Evolutionary conservation across 1,139 yeast species (phyloP).

Genomic region (Candida albicans): DNA sequence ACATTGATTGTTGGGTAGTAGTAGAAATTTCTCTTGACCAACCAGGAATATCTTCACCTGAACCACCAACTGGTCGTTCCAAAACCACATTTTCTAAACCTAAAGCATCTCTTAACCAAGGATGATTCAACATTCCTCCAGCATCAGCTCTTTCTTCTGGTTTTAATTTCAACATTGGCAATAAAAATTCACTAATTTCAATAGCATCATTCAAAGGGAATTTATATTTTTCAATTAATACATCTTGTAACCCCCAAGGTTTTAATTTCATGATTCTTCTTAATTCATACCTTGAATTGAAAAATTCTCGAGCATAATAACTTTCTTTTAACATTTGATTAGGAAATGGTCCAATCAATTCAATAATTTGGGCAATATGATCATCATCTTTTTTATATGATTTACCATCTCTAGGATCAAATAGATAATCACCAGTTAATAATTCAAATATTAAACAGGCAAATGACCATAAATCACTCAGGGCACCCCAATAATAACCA

Average conservation of each 20-base stretch:
- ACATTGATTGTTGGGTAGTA: background rate
- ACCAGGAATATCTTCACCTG: constrained; percentile 76
- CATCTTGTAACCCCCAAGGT: constrained; percentile 52
- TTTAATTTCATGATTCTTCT: constrained; percentile 56
- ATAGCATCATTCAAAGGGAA: constrained; percentile 54
- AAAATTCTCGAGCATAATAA: constrained; percentile 44
- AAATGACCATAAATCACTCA: constrained; percentile 51
- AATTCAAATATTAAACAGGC: constrained; percentile 48
- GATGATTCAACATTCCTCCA: constrained; percentile 75
- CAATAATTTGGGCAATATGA: constrained; percentile 51
- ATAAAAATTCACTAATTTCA: constrained; percentile 60
- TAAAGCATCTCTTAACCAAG: constrained; percentile 69
- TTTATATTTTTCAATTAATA: constrained; percentile 58
- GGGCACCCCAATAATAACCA: constrained; percentile 53
- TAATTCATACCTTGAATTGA: constrained; percentile 52
- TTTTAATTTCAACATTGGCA: constrained; percentile 70
- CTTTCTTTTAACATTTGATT: constrained; percentile 45
- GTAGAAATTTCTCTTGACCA: constrained; percentile 51
- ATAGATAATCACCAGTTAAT: constrained; percentile 49
- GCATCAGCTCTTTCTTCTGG: constrained; percentile 78
- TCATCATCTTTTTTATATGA: constrained; percentile 50
- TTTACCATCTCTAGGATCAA: constrained; percentile 50
- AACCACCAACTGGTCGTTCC: constrained; percentile 60
- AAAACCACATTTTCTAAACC: constrained; percentile 57
- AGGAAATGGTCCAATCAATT: constrained; percentile 46